Evolutionary conservation across 2,329 filamentous ascomycete species (phyloP).

Genomic region (Xylaria polymorpha): DNA sequence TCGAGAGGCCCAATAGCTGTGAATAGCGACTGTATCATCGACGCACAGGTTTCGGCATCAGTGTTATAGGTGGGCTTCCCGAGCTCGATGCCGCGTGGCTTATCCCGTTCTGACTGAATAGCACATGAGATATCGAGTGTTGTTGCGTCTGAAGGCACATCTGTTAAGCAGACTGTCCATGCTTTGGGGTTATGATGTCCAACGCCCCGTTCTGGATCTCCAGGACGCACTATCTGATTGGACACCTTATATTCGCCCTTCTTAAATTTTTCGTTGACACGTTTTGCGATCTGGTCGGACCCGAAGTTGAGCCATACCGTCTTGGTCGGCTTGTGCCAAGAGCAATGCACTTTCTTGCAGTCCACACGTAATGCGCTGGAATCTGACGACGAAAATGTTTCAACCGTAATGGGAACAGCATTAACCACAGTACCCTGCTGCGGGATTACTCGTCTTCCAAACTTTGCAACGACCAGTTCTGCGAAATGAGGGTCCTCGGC

Average conservation of each 20-base stretch:
- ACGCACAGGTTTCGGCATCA: conserved; percentile 42
- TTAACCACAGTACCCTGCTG: not conserved
- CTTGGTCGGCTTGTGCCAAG: conserved; percentile 52
- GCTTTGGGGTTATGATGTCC: conserved; percentile 20
- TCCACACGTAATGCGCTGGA: conserved; percentile 50
- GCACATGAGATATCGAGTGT: conserved; percentile 36
- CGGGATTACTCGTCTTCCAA: conserved; percentile 23
- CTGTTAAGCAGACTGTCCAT: conserved; percentile 46
- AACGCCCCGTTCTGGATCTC: conserved; percentile 11
- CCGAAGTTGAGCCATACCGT: conserved; percentile 50
- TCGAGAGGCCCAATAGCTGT: conserved; percentile 51
- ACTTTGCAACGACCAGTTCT: conserved; percentile 32
- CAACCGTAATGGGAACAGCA: conserved; percentile 4
- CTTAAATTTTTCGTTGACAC: conserved; percentile 40
- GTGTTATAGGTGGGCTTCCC: conserved; percentile 41
- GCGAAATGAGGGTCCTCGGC: conserved; percentile 48
- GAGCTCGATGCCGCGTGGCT: conserved; percentile 41
- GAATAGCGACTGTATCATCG: conserved; percentile 49
- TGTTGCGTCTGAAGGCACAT: conserved; percentile 40
- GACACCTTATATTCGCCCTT: conserved; percentile 44
- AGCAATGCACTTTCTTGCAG: conserved; percentile 51
- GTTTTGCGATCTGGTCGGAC: conserved; percentile 35
- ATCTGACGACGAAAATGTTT: conserved; percentile 40
- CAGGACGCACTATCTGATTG: conserved; percentile 35
- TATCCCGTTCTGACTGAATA: conserved; percentile 34